Evolutionary conservation across 2,329 filamentous ascomycete species (phyloP), one percentile per base, ranked within the genome.

Genomic region (Cercospora citrullina): DNA sequence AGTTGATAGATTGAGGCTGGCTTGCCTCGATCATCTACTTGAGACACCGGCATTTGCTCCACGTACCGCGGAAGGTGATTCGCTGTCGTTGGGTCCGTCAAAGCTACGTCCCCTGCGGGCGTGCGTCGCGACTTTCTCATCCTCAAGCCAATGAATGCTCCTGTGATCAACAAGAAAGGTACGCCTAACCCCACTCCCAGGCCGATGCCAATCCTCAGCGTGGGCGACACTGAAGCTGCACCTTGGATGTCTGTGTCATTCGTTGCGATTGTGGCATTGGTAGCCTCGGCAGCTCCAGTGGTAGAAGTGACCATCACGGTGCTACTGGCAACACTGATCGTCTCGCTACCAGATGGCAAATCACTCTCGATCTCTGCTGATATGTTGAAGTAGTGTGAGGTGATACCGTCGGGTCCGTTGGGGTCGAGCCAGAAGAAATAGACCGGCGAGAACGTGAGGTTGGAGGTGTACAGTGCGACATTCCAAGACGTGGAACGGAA

Each of bases 361-460:
- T 39, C 59, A 16, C n/a, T 5, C 9, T 23, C 31, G 30, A n/a
- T 42, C 12, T 21, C 42, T 63, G 39, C 60, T 63, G 42, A 16
- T 21, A 53, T 51, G 12, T 63, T 63, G 60, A 63, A 63, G 42
- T 48, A 53, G 30, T 48, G 60, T 14, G 60, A 62, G 10, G 42
- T 48, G 6, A 48, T 48, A 42, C 36, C 36, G 16, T 42, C 60
- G 0, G 60, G 60, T 30, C 10, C 12, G 21, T 53, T 51, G 33
- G 39, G 60, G 8, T 53, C 53, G 26, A 63, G 26, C 60, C 60
- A 48, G 26, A 53, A 63, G 42, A 53, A 63, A 10, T 48, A 48
- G 8, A 63, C 14, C 5, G 39, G 39, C 23, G 60, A 63, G n/a
- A 51, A 63, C 14, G 60, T 63, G n/a, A 63, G 60, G 28, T 36